These are phyloP conservation scores for Myochromella boudieri DNA, from an alignment of 768 basidiomycete genomes.

Conservation along the genomic window DNA sequence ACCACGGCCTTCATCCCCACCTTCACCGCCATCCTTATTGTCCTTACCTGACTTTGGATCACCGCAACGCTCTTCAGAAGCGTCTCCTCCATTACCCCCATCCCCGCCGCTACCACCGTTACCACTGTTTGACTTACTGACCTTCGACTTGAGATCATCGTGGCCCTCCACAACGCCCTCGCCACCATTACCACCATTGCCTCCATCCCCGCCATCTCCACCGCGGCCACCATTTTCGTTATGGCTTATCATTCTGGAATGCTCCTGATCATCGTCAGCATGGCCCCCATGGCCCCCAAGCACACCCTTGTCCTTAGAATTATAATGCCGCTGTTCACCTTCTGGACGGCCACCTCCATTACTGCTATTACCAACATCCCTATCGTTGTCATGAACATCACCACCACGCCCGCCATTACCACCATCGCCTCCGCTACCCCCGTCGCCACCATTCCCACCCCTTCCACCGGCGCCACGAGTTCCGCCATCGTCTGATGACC, in stretches of 20 bases:
- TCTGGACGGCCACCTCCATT: not conserved
- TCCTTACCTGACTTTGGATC: too few relatives aligned
- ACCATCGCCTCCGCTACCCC: constrained; percentile 1
- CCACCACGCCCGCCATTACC: constrained; percentile 6
- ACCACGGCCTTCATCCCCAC: not conserved
- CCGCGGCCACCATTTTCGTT: not conserved
- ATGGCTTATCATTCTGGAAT: not conserved
- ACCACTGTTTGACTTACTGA: not conserved
- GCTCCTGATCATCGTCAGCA: not conserved
- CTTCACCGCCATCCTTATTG: not conserved
- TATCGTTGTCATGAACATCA: not conserved
- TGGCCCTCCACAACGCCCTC: not conserved
- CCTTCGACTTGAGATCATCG: too few relatives aligned
- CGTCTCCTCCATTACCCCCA: constrained; percentile 4
- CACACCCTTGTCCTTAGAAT: not conserved
- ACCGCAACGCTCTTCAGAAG: too few relatives aligned
- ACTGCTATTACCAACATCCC: not conserved
- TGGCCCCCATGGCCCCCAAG: not conserved
- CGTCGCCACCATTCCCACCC: not conserved
- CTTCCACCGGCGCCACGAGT: not conserved
- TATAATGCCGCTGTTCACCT: not conserved
- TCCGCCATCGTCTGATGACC: not conserved
- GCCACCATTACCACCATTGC: constrained; percentile 6
- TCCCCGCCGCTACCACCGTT: constrained; percentile 4
- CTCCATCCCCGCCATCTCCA: constrained; percentile 1